Conservation (phyloP, 441 rosid genomes). For the Monsonia emarginata region DNA sequence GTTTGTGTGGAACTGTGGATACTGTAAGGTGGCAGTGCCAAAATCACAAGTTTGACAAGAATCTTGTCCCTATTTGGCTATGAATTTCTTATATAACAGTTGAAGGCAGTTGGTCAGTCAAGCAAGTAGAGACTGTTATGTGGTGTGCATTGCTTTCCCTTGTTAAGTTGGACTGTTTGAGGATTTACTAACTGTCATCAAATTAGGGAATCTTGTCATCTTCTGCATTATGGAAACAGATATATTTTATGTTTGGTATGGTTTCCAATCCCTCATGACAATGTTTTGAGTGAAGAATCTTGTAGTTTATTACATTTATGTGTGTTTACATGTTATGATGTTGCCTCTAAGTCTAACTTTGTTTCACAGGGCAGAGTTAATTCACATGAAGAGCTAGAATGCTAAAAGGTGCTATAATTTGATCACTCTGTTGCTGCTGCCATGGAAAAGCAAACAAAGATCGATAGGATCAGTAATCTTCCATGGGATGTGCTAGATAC, state of each 20-base stretch:
- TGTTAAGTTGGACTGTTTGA: neutral
- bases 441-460: slow-evolving; percentile 17
- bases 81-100: too few species aligned
- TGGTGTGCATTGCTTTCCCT: too few species aligned
- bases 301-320: neutral
- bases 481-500: slow-evolving; percentile 22
- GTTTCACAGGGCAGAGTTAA: neutral
- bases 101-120: too few species aligned
- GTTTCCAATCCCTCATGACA: neutral
- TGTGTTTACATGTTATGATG: neutral
- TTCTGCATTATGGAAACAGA: neutral
- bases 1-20: too few species aligned
- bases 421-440: neutral
- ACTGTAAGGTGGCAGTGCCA: too few species aligned
- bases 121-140: too few species aligned
- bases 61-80: too few species aligned
- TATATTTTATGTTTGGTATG: neutral
- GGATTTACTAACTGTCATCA: neutral
- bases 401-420: neutral
- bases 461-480: slow-evolving; percentile 25
- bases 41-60: too few species aligned
- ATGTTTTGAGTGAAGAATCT: neutral
- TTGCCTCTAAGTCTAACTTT: neutral
- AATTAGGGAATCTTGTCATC: too few species aligned
- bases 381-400: neutral